These are phyloP conservation scores for Trichoderma brevicompactum DNA, from an alignment of 2,329 filamentous ascomycete genomes.

Conservation along the genomic window DNA sequence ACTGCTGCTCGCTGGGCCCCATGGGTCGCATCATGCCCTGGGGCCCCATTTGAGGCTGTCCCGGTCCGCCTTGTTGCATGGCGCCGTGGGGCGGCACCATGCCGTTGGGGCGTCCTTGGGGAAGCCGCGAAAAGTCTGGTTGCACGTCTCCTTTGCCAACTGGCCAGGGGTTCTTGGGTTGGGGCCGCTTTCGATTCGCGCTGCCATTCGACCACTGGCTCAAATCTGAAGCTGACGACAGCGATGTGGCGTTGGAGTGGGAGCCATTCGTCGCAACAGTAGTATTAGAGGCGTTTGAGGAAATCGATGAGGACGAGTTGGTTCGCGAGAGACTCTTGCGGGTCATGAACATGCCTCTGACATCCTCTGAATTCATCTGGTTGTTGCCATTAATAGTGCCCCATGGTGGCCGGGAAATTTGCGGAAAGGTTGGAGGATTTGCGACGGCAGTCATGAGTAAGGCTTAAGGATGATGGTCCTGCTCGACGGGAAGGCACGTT, in stretches of 20 bases:
- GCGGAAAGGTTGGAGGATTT: conserved; percentile 65
- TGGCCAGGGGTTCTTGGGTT: conserved; percentile 56
- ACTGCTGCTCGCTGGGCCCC: conserved; percentile 57
- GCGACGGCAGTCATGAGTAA: conserved; percentile 70
- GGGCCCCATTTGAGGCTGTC: conserved; percentile 47
- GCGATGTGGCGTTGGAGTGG: conserved; percentile 64
- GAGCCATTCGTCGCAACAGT: conserved; percentile 66
- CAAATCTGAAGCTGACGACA: conserved; percentile 52
- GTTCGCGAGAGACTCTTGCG: conserved; percentile 85
- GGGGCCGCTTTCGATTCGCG: conserved; percentile 56
- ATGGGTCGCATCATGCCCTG: conserved; percentile 66
- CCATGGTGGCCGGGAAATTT: conserved; percentile 69
- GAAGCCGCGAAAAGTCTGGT: conserved; percentile 53
- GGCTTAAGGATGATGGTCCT: conserved; percentile 32
- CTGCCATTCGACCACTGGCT: conserved; percentile 56
- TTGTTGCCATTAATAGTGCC: conserved; percentile 61
- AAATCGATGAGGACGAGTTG: conserved; percentile 89
- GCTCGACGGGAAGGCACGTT: conserved; percentile 34
- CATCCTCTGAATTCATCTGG: conserved; percentile 82
- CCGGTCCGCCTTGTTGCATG: conserved; percentile 41
- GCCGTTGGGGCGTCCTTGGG: conserved; percentile 51
- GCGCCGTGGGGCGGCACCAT: conserved; percentile 42
- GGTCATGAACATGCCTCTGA: conserved; percentile 85
- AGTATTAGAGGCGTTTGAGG: conserved; percentile 64
- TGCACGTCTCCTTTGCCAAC: conserved; percentile 53